Base-by-base conservation (phyloP, 108 stramenopile genomes). In the Cyclotella distinguenda region DNA sequence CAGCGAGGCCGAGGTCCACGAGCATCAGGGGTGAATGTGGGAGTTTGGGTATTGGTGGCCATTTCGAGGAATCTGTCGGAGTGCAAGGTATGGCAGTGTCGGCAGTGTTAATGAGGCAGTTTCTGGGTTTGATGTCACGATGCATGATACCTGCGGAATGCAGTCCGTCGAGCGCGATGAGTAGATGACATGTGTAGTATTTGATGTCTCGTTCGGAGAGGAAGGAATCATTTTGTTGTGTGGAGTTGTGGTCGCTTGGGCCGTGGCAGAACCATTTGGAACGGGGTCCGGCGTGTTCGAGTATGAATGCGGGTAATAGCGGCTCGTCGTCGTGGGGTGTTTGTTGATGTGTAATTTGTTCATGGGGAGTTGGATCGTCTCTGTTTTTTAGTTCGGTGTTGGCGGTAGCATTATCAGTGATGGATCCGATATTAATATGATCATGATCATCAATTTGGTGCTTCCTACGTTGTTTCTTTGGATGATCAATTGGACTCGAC, bases 71-170 rank as follows among this genome's bases (percentile, higher is more conserved):
- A 15, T 79, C 56, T 8, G 39, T 40, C 12, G 79, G 22, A 13
- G 44, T 48, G 10, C 13, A 21, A 45, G 32, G 43, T 1, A 32
- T 28, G 33, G 31, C 46, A 48, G 18, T 16, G 78, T n/a, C n/a
- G n/a, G n/a, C n/a, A n/a, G n/a, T 38, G 73, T 94, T 93, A 60
- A 97, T 94, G 34, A 95, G 65, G 11, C 92, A 89, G 64, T 97
- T 97, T 32, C 94, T 60, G n/a, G 96, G 96, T 54, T 97, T 97
- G 47, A 97, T 91, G 70, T 97, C 96, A 1, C 96, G 78, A 71
- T 97, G 94, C 93, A 97, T 95, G 10, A 97, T 88, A 13, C 96
- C 94, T 0, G 67, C 64, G 1, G 88, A 58, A 64, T 97, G 96
- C 23, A 91, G 51, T 33, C 73, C 72, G 80, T 97, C 93, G 18